phyloP scores from a whole-genome alignment of 1,284 basidiomycete species.

The Ceratobasidium sp. region DNA sequence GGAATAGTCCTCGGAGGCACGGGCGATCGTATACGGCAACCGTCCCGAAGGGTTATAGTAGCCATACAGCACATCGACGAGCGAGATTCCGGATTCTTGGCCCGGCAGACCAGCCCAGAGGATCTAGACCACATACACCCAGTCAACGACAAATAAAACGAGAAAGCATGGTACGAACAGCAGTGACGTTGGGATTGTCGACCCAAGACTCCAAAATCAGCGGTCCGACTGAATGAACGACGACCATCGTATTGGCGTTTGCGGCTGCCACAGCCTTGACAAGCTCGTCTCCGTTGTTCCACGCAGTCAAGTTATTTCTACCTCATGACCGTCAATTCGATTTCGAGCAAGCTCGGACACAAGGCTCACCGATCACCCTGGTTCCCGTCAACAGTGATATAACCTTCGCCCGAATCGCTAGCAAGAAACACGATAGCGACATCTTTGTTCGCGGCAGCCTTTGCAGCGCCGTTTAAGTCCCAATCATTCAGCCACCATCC shows the following conservation, averaged over 20 bases:
- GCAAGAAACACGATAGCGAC: constrained; percentile 60
- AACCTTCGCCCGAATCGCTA: constrained; percentile 60
- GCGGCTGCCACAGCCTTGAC: constrained; percentile 64
- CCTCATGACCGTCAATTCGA: not conserved
- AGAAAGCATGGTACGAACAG: constrained; percentile 55
- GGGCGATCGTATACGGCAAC: constrained; percentile 86
- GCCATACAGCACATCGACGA: constrained; percentile 81
- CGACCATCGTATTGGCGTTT: constrained; percentile 67
- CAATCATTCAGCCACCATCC: constrained; percentile 62
- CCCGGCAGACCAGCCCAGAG: constrained; percentile 71
- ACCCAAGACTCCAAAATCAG: constrained; percentile 69
- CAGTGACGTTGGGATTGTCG: constrained; percentile 78
- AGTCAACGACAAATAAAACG: constrained; percentile 45
- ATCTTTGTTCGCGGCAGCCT: constrained; percentile 53
- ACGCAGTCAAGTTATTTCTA: constrained; percentile 63
- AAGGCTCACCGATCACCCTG: constrained; percentile 57
- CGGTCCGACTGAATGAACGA: constrained; percentile 66
- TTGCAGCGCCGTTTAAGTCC: constrained; percentile 53
- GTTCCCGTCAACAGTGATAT: constrained; percentile 60
- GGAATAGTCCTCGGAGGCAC: constrained; percentile 73
- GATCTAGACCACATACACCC: constrained; percentile 53
- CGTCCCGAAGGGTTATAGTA: constrained; percentile 79
- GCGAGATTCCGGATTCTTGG: constrained; percentile 72
- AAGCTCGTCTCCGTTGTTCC: constrained; percentile 64
- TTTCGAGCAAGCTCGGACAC: not conserved